phyloP scores from a whole-genome alignment of 306 rosid species.

The Arachis hypogaea region DNA sequence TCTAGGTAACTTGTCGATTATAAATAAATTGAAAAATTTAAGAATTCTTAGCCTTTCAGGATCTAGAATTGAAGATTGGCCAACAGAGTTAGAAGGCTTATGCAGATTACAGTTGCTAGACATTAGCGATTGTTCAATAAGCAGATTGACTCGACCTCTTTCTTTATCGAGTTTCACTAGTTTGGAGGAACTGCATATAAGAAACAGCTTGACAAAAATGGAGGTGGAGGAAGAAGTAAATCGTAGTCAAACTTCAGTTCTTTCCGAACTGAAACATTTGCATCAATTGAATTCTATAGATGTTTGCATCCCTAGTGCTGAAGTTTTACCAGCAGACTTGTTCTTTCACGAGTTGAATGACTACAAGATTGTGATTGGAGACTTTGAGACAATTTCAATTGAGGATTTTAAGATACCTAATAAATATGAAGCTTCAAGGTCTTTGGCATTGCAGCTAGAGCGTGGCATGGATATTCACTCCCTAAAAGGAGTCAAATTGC shows the following conservation, averaged over 20 bases:
- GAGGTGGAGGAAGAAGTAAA: conserved; percentile 5
- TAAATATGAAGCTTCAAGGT: conserved; percentile 22
- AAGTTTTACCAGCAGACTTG: conserved; percentile 23
- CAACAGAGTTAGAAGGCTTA: conserved; percentile 36
- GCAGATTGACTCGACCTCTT: conserved; percentile 26
- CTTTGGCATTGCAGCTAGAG: conserved; percentile 33
- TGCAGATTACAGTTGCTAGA: conserved; percentile 39
- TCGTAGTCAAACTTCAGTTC: not conserved
- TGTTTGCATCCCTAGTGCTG: conserved; percentile 27
- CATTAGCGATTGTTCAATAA: conserved; percentile 33
- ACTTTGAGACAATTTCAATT: not conserved
- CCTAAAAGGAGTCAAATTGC: conserved; percentile 26
- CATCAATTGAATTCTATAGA: conserved; percentile 21
- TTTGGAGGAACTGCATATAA: conserved; percentile 41
- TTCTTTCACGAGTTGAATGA: conserved; percentile 19
- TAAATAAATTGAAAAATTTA: conserved; percentile 40
- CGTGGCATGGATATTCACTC: not conserved
- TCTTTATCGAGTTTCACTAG: conserved; percentile 38
- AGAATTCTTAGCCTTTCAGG: conserved; percentile 42
- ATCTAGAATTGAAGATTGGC: conserved; percentile 37
- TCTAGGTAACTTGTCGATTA: conserved; percentile 26
- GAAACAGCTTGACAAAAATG: conserved; percentile 27
- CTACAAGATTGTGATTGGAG: conserved; percentile 41
- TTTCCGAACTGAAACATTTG: conserved; percentile 35
- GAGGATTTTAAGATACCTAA: conserved; percentile 21